These are phyloP conservation scores for Paramyrothecium sp. DNA, from an alignment of 2,329 filamentous ascomycete genomes.

Conservation along the genomic window DNA sequence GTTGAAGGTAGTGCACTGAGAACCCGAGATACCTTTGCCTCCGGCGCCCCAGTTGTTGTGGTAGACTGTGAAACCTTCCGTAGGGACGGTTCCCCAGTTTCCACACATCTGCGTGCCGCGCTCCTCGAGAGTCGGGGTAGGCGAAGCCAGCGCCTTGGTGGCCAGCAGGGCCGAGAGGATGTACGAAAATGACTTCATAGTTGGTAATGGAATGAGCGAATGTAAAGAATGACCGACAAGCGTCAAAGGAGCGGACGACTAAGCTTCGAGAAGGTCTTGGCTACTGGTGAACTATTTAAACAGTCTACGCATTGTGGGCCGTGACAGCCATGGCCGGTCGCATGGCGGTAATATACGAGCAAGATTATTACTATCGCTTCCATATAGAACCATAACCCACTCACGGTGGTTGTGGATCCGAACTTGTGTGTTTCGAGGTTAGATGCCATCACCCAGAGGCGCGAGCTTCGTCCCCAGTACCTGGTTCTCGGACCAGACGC, in stretches of 20 bases:
- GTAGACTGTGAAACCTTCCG: slow-evolving; percentile 46
- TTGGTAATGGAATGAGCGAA: slow-evolving; percentile 2
- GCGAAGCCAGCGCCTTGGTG: slow-evolving; percentile 22
- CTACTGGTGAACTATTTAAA: too few species aligned
- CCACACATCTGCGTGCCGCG: slow-evolving; percentile 34
- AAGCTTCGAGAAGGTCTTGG: too few species aligned
- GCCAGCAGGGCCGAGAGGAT: slow-evolving; percentile 25
- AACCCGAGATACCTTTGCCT: slow-evolving; percentile 29
- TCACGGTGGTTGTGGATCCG: too few species aligned
- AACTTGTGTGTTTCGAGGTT: too few species aligned
- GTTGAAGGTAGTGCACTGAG: slow-evolving; percentile 39
- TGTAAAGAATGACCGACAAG: not conserved
- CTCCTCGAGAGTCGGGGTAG: slow-evolving; percentile 29
- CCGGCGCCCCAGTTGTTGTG: slow-evolving; percentile 50
- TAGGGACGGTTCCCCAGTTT: slow-evolving; percentile 32
- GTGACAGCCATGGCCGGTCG: too few species aligned
- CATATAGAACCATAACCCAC: too few species aligned
- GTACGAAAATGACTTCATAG: slow-evolving; percentile 17
- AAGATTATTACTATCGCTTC: too few species aligned
- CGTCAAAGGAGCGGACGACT: not conserved
- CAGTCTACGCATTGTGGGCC: too few species aligned
- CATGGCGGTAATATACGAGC: too few species aligned
- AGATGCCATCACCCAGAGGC: too few species aligned
- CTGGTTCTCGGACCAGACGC: too few species aligned
- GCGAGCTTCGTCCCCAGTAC: too few species aligned